A percentile compares a stretch with the other conserved stretches of the same genome.
phyloP scores from a whole-genome alignment of 805 yeast genomes.

The Hanseniaspora nectarophila region DNA sequence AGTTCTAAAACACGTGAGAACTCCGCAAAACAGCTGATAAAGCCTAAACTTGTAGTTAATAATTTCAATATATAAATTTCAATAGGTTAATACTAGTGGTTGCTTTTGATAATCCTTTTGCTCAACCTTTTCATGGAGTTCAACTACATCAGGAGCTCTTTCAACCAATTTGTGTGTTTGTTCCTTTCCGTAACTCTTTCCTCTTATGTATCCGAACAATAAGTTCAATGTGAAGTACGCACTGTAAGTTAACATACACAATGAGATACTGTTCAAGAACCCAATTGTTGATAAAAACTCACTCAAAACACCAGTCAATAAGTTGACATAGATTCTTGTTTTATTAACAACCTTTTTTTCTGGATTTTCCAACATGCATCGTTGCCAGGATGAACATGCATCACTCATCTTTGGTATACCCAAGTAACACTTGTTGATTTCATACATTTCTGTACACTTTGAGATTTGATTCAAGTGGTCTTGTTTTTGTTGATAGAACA shows the following conservation, averaged over 20 bases:
- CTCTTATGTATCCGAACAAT: constrained; percentile 9
- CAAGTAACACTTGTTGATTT: constrained; percentile 6
- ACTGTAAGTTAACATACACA: constrained; percentile 8
- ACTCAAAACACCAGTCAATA: neutral
- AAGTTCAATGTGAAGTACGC: neutral
- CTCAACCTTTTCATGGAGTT: neutral
- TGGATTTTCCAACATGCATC: constrained; percentile 8
- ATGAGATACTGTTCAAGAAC: neutral
- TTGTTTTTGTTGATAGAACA: constrained; percentile 11
- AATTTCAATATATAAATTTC: neutral
- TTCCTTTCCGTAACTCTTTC: constrained; percentile 7
- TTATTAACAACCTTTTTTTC: constrained; percentile 9
- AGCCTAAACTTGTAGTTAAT: no score
- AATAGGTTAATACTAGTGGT: neutral
- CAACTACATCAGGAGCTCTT: neutral
- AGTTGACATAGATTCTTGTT: neutral
- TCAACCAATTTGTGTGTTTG: neutral
- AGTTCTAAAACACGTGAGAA: no score
- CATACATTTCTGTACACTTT: neutral
- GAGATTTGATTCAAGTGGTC: neutral
- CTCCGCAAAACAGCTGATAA: no score
- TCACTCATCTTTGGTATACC: constrained; percentile 7
- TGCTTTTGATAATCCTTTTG: neutral
- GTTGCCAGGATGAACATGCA: constrained; percentile 2
- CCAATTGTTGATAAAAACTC: constrained; percentile 4